Evolutionary conservation across 2,329 filamentous ascomycete species (phyloP), one percentile per base, ranked within the genome.

Genomic region (Colletotrichum truncatum): DNA sequence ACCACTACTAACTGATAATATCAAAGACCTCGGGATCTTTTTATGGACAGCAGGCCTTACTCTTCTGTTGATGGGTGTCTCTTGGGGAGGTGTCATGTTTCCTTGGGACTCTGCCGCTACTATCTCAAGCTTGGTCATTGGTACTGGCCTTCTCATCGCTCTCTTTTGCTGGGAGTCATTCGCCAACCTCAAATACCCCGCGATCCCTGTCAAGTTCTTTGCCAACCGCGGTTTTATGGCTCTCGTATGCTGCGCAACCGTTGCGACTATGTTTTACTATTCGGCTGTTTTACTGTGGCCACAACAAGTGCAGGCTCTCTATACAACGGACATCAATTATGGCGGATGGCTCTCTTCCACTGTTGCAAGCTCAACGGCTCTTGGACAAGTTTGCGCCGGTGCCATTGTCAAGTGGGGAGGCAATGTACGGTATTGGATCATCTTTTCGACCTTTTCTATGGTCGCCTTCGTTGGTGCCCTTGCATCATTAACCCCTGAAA

Each of bases 21-120:
- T 5, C 14, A 23, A 36, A 66, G 62, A 81, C 69, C 51, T 81
- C 34, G 82, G 82, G 4, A 78, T 82, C 36, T 76, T 82, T 68
- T 74, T 84, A 38, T 84, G 79, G 74, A 80, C 78, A 8, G 76
- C 76, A 5, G 81, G 81, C 4, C 77, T 82, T 2, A 79, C 78
- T 5, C 72, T 84, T 0, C 78, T 84, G 58, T 72, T 84, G 8
- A 79, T 84, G 67, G 82, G 81, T 5, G 73, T 84, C 57, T 81
- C 79, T 23, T 83, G 80, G 72, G 81, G 80, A 18, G 80, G 80
- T 16, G 71, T 68, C 51, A 74, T 79, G 41, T 81, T 81, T 67
- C 75, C 79, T 3, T 82, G 80, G 80, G 77, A 73, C n/a, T 78
- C 78, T 1, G 75, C 76, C 1, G 74, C 76, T 3, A 77, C 78